Conservation (phyloP, 148 eudicot species). For the Amaranthus cruentus region DNA sequence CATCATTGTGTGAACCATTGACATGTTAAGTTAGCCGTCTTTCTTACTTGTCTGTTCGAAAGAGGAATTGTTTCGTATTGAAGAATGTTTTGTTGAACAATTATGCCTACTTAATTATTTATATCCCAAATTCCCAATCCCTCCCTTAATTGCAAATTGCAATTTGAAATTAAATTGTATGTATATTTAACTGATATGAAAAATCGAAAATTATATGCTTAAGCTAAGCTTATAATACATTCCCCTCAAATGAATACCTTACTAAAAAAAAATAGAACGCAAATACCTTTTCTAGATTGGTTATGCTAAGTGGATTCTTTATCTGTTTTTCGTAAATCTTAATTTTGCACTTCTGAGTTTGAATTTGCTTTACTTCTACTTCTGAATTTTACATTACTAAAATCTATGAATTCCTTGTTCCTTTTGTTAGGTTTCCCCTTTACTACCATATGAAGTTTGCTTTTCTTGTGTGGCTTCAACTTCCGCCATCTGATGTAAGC, state of each 20-base stretch:
- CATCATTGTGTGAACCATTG: too few relatives aligned
- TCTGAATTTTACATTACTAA: conserved; percentile 1
- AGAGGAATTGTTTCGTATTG: too few relatives aligned
- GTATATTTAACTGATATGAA: not conserved
- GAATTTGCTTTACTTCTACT: not conserved
- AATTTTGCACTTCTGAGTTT: not conserved
- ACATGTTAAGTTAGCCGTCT: too few relatives aligned
- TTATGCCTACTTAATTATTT: not conserved
- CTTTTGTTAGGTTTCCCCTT: conserved; percentile 62
- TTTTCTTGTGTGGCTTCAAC: conserved; percentile 98
- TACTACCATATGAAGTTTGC: conserved; percentile 95
- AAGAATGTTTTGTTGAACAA: not conserved
- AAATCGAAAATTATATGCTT: not conserved
- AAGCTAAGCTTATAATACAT: not conserved
- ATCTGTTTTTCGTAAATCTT: not conserved
- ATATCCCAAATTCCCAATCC: not conserved
- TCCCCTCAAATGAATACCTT: not conserved
- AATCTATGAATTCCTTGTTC: conserved; percentile 18
- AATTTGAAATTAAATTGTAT: not conserved
- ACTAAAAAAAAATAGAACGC: not conserved
- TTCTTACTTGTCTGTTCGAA: too few relatives aligned
- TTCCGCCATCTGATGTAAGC: conserved; percentile 77
- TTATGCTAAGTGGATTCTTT: not conserved
- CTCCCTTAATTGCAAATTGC: not conserved
- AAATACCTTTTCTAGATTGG: not conserved